These are phyloP conservation scores for Suhomyces emberorum DNA, from an alignment of 805 yeast species.

Conservation along the genomic window DNA sequence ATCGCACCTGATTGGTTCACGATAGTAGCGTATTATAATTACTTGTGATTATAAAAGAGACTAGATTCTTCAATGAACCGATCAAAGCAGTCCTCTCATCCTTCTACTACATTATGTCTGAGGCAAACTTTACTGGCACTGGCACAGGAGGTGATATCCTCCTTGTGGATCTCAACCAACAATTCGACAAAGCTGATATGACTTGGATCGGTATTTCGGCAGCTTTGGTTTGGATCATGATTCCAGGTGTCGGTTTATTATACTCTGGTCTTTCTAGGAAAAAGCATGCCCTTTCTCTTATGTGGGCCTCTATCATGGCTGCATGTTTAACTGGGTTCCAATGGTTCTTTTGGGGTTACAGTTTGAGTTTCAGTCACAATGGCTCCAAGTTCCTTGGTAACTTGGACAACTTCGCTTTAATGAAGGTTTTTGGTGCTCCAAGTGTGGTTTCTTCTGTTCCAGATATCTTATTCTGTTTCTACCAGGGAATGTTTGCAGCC, in stretches of 20 bases:
- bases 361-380: slow-evolving; percentile 75
- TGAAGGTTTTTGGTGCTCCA: slow-evolving; percentile 79
- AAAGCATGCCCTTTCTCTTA: slow-evolving; percentile 88
- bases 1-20: neutral
- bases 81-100: neutral
- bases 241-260: slow-evolving; percentile 91
- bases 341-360: slow-evolving; percentile 99
- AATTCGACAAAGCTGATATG: slow-evolving; percentile 73
- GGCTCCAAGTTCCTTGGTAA: slow-evolving; percentile 73
- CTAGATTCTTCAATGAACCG: neutral
- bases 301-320: slow-evolving; percentile 94
- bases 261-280: slow-evolving; percentile 94
- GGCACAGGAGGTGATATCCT: slow-evolving; percentile 83
- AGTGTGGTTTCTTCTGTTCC: slow-evolving; percentile 70
- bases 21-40: neutral
- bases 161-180: slow-evolving; percentile 65
- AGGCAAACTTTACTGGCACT: slow-evolving; percentile 41
- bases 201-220: slow-evolving; percentile 81
- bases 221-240: slow-evolving; percentile 89
- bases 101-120: slow-evolving; percentile 9
- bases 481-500: slow-evolving; percentile 96
- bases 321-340: slow-evolving; percentile 81
- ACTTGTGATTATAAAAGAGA: neutral
- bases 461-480: slow-evolving; percentile 83
- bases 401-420: slow-evolving; percentile 74